Conservation (phyloP, 306 rosid species). For the Gleditsia sinensis region DNA sequence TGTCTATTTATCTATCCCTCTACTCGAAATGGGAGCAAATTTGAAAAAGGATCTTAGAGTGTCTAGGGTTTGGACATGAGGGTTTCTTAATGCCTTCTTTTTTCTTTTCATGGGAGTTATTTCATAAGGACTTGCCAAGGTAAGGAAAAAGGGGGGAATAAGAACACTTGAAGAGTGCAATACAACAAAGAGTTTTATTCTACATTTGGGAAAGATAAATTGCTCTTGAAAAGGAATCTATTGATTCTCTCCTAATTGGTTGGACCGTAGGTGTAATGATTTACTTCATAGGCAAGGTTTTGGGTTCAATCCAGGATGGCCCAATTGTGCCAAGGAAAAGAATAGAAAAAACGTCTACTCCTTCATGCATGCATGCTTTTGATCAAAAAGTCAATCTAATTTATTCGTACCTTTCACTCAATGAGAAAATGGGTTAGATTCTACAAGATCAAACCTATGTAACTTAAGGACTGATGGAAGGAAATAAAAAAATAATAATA, state of each 20-base stretch:
- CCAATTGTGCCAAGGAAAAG: no score
- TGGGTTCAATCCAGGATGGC: no score
- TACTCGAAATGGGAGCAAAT: not conserved
- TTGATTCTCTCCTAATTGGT: not conserved
- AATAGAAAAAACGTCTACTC: no score
- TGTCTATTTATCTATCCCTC: not conserved
- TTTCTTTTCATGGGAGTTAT: slow-evolving; percentile 8
- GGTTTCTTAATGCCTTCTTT: slow-evolving; percentile 17
- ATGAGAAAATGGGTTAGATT: no score
- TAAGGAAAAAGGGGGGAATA: no score
- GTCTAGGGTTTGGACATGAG: slow-evolving; percentile 13
- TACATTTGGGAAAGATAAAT: not conserved
- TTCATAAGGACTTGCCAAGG: not conserved
- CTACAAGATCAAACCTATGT: no score
- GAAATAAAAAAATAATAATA: no score
- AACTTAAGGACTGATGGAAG: no score
- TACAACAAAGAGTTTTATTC: not conserved
- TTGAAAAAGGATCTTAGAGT: slow-evolving; percentile 18
- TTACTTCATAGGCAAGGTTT: not conserved
- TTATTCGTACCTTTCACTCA: no score
- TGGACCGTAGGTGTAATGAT: not conserved
- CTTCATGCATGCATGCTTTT: no score
- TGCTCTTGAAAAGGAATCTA: not conserved
- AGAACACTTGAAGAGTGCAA: not conserved
- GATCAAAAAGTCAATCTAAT: no score